Evolutionary conservation across 2,329 filamentous ascomycete species (phyloP), one percentile per base, ranked within the genome.

Genomic region (Pleoardoris graminearum): DNA sequence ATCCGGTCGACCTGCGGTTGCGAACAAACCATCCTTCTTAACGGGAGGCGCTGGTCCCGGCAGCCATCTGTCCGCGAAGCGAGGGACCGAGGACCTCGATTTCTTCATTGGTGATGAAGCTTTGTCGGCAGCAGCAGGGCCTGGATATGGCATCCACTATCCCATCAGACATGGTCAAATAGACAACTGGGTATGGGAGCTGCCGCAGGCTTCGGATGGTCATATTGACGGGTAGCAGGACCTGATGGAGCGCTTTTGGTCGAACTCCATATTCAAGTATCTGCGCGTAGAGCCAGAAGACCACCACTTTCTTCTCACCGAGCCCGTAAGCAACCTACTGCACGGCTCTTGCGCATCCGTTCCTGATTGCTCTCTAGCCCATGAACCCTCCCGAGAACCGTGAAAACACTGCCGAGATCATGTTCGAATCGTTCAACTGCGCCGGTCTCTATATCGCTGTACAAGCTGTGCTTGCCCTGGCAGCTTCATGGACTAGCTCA

Each of bases 251-350:
- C 88, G 94, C 59, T 99, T 97, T 80, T 99, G 94, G 94, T 97
- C 95, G 63, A 97, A 97, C 80, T 99, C 94, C 59, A 99, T 99
- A 78, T 99, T 99, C 85, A 99, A 99, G 76, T 99, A 99, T 72
- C 84, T 99, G 48, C 86, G 94, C 67, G 94, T 99, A 63, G 94
- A 99, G 78, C 94, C 94, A 25, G 94, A 99, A 78, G 94, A 99
- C 73, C 94, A 99, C 77, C 92, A 96, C 80, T 99, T 99, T 76
- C 86, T 99, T 58, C 86, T 99, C 54, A 99, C 94, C 56, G 94
- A 99, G 75, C 94, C 94, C 54, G 92, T 96, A 83, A 73, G 86
- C 63, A 17, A 17, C 50, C 27, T 65, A 7, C 29, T 39, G 14
- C 19, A 19, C 10, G n/a, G 33, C 19, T 22, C n/a, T 48, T 41